Evolutionary conservation across 2,329 filamentous ascomycete species (phyloP), one percentile per base, ranked within the genome.

Genomic region (Fusarium longipes): DNA sequence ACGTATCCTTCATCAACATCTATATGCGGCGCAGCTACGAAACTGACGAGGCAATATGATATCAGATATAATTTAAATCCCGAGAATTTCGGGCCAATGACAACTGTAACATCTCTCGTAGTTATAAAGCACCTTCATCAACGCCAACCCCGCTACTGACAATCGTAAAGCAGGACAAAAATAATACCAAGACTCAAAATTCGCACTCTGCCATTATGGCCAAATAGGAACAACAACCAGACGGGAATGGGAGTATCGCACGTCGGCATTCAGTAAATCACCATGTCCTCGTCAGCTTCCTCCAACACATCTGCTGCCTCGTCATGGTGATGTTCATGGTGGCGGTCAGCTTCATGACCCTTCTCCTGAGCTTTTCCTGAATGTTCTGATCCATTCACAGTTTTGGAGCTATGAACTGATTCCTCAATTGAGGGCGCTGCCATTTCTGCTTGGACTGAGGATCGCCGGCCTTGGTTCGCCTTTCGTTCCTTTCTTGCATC

Each of bases 201-300:
- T 36, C 18, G 20, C 22, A 30, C 38, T 17, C n/a, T 32, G 30
- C 36, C 25, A 27, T 32, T 20, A 33, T 22, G 15, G 25, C 55
- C 29, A 39, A 24, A n/a, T 18, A 18, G 27, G 17, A 49, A 29
- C 27, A 9, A 12, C 10, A 57, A 30, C 25, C 24, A 38, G 17
- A 24, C n/a, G n/a, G 8, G 18, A 14, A 52, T 30, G 15, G 12
- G 35, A 20, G 25, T 18, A 32, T 38, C 38, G 9, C 11, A 11
- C n/a, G 22, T 35, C 24, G 4, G 17, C 30, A 20, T 44, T 86
- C 82, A 97, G 81, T 97, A 97, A 61, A 97, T 95, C 52, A 97
- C 93, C 71, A 91, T 93, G 74, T 97, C 93, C 81, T 97, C 93
- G 62, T 93, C 92, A 54, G 91, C 92, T 77, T 93, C 91, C 53